phyloP scores from a whole-genome alignment of 2,329 filamentous ascomycete genomes.

The Hypoxylon rubiginosum region DNA sequence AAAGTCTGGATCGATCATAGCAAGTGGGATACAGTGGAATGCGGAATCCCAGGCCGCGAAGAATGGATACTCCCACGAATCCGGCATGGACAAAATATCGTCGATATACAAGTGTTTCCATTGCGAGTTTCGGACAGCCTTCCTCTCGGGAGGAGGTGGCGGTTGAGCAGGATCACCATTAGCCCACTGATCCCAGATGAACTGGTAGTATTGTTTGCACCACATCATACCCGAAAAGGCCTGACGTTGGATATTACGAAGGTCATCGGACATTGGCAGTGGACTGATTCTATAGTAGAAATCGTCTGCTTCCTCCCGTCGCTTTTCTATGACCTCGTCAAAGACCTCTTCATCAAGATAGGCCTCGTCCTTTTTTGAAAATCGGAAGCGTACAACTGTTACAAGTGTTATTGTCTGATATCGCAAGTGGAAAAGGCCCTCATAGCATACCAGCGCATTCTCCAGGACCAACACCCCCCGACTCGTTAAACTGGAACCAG shows the following conservation, averaged over 20 bases:
- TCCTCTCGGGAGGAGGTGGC: constrained; percentile 84
- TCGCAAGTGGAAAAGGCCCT: constrained; percentile 59
- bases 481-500: constrained; percentile 93
- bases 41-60: constrained; percentile 98
- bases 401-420: constrained; percentile 26
- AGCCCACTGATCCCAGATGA: constrained; percentile 98
- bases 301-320: constrained; percentile 91
- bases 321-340: constrained; percentile 88
- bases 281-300: constrained; percentile 96
- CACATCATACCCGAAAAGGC: constrained; percentile 98
- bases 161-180: constrained; percentile 92
- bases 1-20: constrained; percentile 98
- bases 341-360: constrained; percentile 95
- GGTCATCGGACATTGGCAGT: constrained; percentile 91
- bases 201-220: constrained; percentile 97
- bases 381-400: constrained; percentile 87
- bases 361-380: constrained; percentile 80
- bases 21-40: constrained; percentile 94
- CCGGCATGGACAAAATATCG: constrained; percentile 96
- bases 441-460: constrained; percentile 85
- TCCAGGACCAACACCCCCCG: constrained; percentile 86
- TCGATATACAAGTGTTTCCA: constrained; percentile 98
- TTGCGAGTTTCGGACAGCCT: constrained; percentile 84
- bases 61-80: constrained; percentile 99
- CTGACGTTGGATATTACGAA: constrained; percentile 94